phyloP scores from a whole-genome alignment of 768 basidiomycete genomes.

The Russula brevipes region DNA sequence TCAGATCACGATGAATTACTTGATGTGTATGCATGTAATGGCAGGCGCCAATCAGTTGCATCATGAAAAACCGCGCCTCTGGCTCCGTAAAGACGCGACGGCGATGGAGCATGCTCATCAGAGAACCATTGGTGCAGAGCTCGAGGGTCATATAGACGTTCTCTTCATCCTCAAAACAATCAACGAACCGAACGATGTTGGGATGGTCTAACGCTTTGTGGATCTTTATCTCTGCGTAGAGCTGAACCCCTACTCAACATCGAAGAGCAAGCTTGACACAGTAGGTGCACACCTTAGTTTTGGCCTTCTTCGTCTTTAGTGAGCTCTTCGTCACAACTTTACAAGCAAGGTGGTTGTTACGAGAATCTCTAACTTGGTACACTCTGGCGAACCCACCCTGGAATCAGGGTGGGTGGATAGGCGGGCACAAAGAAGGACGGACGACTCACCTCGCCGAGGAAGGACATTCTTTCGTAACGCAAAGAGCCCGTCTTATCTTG shows the following conservation, averaged over 20 bases:
- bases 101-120: constrained; percentile 86
- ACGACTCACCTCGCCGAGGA: constrained; percentile 78
- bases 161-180: constrained; percentile 92
- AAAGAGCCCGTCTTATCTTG: constrained; percentile 52
- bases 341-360: constrained; percentile 67
- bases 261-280: not conserved
- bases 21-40: constrained; percentile 96
- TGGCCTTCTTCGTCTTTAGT: constrained; percentile 92
- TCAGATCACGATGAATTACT: constrained; percentile 96
- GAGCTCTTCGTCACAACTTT: constrained; percentile 94
- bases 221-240: constrained; percentile 98
- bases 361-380: constrained; percentile 81
- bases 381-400: constrained; percentile 94
- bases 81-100: constrained; percentile 87
- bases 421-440: not conserved
- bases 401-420: not conserved
- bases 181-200: constrained; percentile 87
- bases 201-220: constrained; percentile 87
- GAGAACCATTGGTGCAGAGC: constrained; percentile 81
- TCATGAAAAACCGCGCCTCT: constrained; percentile 87
- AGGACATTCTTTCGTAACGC: constrained; percentile 68
- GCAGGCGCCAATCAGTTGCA: constrained; percentile 93
- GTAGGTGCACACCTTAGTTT: constrained; percentile 72
- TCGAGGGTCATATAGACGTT: constrained; percentile 98
- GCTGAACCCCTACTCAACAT: constrained; percentile 39